Evolutionary conservation across 768 basidiomycete genomes (phyloP), one percentile per base, ranked within the genome.

Genomic region (Macrocybe gigantea): DNA sequence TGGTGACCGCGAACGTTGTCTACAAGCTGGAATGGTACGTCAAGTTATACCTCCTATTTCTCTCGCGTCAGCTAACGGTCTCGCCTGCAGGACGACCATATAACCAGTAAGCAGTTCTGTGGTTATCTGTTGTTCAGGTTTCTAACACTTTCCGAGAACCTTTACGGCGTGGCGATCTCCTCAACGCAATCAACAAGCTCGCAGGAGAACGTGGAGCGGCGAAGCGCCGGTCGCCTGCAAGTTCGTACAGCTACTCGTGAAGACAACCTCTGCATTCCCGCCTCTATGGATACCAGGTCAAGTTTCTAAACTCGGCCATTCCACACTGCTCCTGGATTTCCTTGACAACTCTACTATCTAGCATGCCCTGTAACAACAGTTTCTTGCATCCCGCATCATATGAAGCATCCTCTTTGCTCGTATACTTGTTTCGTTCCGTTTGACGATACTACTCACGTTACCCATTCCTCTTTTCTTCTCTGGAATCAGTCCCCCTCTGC

Each of bases 121-220:
- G 6, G 7, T 12, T 7, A 14, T n/a, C 42, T 11, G 34, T n/a
- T n/a, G 40, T 8, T 13, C 41, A 1, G 41, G 51, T 51, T 45
- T 58, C 44, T 15, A 13, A 33, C 12, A 44, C 45, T 9, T 30
- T 50, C 15, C 53, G 4, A 88, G 88, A 92, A 71, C 88, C 88
- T 1, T 61, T 91, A 41, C 78, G 89, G 48, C 80, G 88, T 38
- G 83, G 78, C 5, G 88, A 92, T 59, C 75, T 91, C 6, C 64
- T 89, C 50, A 90, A 90, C 49, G 80, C 88, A 11, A 91, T 92
- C 60, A 83, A 83, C 59, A 86, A 86, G 63, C 78, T 90, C 41
- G 87, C 84, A 10, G 75, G 80, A 49, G 85, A 87, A 61, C 78
- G 81, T 8, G 69, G 67, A 15, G 62, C 64, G 5, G 65, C 68